Percentiles rank a stretch among this genome's conserved stretches.
phyloP scores from a whole-genome alignment of 345 rosid genomes.

The Nephelium lappaceum region DNA sequence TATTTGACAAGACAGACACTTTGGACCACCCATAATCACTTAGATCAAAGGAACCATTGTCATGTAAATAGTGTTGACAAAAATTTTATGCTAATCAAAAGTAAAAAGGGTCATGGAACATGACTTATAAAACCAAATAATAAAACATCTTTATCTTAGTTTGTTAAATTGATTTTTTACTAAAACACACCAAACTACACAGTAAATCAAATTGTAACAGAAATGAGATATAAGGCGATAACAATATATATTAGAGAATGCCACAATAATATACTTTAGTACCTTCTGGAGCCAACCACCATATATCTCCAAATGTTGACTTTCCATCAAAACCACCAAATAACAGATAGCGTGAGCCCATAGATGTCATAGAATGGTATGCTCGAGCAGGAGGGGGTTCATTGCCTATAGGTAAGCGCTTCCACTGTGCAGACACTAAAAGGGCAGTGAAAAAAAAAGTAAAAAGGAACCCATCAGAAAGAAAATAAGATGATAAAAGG shows the following conservation, averaged over 20 bases:
- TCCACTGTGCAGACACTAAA: constrained; percentile 94
- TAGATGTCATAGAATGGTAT: constrained; percentile 77
- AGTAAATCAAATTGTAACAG: not conserved
- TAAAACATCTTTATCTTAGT: not conserved
- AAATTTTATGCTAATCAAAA: constrained; percentile 6
- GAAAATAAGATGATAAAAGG: constrained; percentile 16
- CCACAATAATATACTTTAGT: constrained; percentile 17
- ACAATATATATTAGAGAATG: not conserved
- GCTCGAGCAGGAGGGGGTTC: constrained; percentile 95
- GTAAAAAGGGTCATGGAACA: not conserved
- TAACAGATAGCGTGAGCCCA: constrained; percentile 79
- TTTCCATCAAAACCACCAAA: constrained; percentile 98
- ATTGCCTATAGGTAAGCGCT: constrained; percentile 64
- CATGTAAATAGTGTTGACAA: not conserved
- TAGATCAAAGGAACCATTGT: not conserved
- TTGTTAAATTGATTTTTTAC: not conserved
- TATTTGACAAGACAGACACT: not conserved
- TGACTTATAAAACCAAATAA: not conserved
- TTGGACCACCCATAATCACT: not conserved
- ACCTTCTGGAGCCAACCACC: constrained; percentile 99
- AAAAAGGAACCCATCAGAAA: not conserved
- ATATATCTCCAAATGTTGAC: constrained; percentile 81
- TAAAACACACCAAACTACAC: not conserved
- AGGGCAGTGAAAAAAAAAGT: constrained; percentile 7
- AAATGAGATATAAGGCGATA: not conserved